Base-by-base conservation (phyloP, 768 basidiomycete genomes). In the Coprinopsis sp. region DNA sequence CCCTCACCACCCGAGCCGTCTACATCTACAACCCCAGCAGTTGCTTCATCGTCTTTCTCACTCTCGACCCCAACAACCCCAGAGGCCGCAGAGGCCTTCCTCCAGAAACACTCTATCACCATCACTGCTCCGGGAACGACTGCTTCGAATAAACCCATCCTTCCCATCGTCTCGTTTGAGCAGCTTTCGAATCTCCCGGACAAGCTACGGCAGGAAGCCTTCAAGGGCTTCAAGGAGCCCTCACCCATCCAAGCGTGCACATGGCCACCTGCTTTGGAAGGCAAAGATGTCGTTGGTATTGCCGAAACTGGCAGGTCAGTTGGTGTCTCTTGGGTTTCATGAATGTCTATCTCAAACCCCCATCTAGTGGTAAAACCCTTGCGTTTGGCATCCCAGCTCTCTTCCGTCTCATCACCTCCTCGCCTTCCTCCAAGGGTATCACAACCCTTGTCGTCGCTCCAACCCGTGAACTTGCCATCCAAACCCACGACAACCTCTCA, bases 201-300 rank as follows among this genome's bases (percentile, higher is more conserved):
- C 1, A 69, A 72, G 12, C 76, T 98, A 27, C 75, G 73, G 33
- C 4, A 27, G 25, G 58, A 67, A 1, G 84, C 81, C 0, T 82
- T 97, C 49, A 62, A 70, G 38, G 71, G 69, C 6, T 99, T 93
- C 70, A 79, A 82, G 52, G 81, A 86, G 53, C 95, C 96, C 4
- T 95, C 94, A 0, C 94, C 96, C 0, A 92, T 99, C 44, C 96
- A 99, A 61, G 85, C 91, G 5, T 95, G 91, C 55, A 81, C 93
- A 11, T 98, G 94, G 94, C 91, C 94, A 2, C 82, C 88, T 27
- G 82, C 89, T 5, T 69, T 98, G 21, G 71, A 76, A 19, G 87
- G 87, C 0, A 72, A 72, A n/a, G 90, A 98, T 62, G 89, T 95
- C 0, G 84, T 98, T 24, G 95, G 95, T 39, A 91, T 98, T 50